These are phyloP conservation scores for Jaltomata sinuosa DNA, from an alignment of 257 asterid species.

Conservation along the genomic window DNA sequence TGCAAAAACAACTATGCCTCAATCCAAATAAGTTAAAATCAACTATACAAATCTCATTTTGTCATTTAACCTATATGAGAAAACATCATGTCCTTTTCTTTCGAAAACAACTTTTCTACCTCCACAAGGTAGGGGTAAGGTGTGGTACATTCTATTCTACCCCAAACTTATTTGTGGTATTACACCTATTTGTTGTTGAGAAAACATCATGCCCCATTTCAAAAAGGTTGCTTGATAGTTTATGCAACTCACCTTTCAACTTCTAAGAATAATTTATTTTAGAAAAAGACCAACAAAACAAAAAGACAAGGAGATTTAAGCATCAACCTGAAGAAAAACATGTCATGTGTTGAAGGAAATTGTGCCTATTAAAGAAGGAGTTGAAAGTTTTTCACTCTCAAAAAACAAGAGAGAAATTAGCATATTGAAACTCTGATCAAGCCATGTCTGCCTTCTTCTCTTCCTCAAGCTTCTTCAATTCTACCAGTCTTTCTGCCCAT, in stretches of 20 bases:
- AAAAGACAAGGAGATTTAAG: not conserved
- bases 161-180: too few relatives aligned
- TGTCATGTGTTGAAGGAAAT: not conserved
- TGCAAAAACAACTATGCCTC: too few relatives aligned
- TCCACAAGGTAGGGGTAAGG: too few relatives aligned
- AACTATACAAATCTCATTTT: too few relatives aligned
- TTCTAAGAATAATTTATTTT: not conserved
- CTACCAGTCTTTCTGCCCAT: constrained; percentile 75
- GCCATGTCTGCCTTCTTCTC: constrained; percentile 52
- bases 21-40: too few relatives aligned
- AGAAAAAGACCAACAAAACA: not conserved
- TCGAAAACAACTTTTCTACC: too few relatives aligned
- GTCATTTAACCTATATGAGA: too few relatives aligned
- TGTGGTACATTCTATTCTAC: too few relatives aligned
- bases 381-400: not conserved
- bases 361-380: not conserved
- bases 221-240: not conserved
- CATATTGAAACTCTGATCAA: constrained; percentile 4
- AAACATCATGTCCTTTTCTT: too few relatives aligned
- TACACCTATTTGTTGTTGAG: too few relatives aligned
- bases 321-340: not conserved
- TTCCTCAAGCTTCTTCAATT: constrained; percentile 71
- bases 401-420: not conserved
- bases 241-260: not conserved
- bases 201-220: not conserved